Base-by-base conservation (phyloP, 73 alveolate genomes). In the Tetrahymena elliotti region DNA sequence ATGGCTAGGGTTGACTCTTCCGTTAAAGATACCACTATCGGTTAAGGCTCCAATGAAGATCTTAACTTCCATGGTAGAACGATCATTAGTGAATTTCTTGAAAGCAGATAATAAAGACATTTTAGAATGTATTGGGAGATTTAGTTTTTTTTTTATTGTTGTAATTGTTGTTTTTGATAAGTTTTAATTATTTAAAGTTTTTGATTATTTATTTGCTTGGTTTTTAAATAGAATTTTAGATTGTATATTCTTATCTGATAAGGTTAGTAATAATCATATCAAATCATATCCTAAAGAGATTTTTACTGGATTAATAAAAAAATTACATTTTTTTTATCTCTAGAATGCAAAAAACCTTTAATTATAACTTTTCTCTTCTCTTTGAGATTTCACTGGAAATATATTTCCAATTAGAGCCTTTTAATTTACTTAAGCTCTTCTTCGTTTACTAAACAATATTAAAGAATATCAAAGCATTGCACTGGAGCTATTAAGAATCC, bases 51-150 rank as follows among this genome's bases (percentile, higher is more conserved):
- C 88, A 24, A 68, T 68, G 88, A 68, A 68, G 36, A 68, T 68
- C 88, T 68, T 68, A 11, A 68, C 88, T 68, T 68, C 88, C 88
- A 68, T 68, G 38, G 88, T 68, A 68, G 88, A 68, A 68, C 88
- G 88, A 36, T 68, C 88, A 68, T 68, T 68, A 68, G 88, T 68
- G 22, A 68, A 68, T 68, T 68, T 68, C 88, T 68, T 68, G 20
- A 68, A 68, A 24, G 88, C 88, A 68, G 88, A 68, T 18, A 68
- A 68, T n/a, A 68, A 68, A 68, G 88, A 68, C 88, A 68, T 68
- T 68, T 68, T 68, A 27, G 88, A 68, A 68, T 68, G n/a, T n/a
- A 47, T 68, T 24, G 98, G 97, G 93, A 97, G 96, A 54, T 95
- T 54, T 95, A 95, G 95, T 52, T 93, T 96, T 53, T 97, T 98